Evolutionary conservation across 148 eudicot genomes (phyloP), one percentile per base, ranked within the genome.

Genomic region (Mesembryanthemum crystallinum): DNA sequence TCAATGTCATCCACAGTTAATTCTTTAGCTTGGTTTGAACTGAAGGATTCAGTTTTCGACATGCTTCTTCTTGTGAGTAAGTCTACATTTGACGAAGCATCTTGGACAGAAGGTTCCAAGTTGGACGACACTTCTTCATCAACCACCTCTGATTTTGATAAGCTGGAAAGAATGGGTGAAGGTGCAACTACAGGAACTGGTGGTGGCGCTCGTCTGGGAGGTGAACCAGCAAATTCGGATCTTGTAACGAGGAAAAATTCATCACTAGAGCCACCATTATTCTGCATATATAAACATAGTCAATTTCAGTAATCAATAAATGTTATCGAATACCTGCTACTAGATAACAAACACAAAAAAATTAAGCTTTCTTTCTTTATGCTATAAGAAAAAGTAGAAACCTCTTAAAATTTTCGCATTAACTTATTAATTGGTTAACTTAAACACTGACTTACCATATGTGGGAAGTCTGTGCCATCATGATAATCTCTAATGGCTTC

Each of bases 401-500:
- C 47, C 24, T 24, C 51, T 15, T 8, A 73, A 35, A 21, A 30
- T 35, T 59, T 28, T 67, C 47, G 21, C 55, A 15, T 27, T 23
- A 45, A 12, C 28, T 39, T 49, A 43, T 47, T 55, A 11, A 73
- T 61, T n/a, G 32, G 59, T 28, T 52, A 49, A 43, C 35, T 25
- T 27, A 39, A 37, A 33, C 61, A 52, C 33, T 33, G 64, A 63
- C 86, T 78, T 79, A 92, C 99, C 99, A 96, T 87, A 73, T 77
- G 86, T 0, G 99, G 99, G 77, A 91, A 89, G 60, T 80, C 82
- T 27, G 91, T 77, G 74, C 86, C 83, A 77, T 96, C 99, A 83
- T 96, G 95, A 80, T 88, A 96, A 75, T 96, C 98, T 82, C 99
- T 83, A 76, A 96, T 96, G 68, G 99, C 99, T 82, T 96, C 99